phyloP scores from a whole-genome alignment of 805 yeast genomes.

The Ogataea glucozyma region DNA sequence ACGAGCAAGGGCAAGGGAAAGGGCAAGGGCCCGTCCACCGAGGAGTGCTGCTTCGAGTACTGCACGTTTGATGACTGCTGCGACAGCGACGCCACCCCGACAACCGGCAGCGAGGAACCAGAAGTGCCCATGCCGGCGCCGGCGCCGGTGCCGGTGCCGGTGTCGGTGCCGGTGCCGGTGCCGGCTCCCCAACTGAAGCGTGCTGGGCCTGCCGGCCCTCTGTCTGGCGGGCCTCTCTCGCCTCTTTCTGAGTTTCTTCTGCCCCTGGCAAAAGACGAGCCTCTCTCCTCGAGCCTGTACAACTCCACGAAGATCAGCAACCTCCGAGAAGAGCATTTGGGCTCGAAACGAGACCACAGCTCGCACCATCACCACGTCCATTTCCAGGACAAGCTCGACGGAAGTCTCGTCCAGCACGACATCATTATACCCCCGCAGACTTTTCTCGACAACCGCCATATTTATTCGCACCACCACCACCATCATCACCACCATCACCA shows the following conservation, averaged over 20 bases:
- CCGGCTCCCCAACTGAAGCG: not conserved
- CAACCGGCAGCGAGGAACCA: not conserved
- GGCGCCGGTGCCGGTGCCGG: no score
- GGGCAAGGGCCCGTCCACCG: no score
- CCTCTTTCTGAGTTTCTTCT: slow-evolving; percentile 3
- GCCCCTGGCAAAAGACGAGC: slow-evolving; percentile 5
- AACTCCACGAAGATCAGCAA: slow-evolving; percentile 9
- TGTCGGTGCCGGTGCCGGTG: no score
- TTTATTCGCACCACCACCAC: slow-evolving; percentile 17
- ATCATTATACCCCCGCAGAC: slow-evolving; percentile 28
- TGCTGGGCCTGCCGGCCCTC: not conserved
- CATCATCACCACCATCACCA: slow-evolving; percentile 18
- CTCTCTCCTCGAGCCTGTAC: slow-evolving; percentile 1
- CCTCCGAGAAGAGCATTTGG: slow-evolving; percentile 3
- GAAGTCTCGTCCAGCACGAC: slow-evolving; percentile 30
- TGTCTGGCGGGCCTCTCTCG: not conserved
- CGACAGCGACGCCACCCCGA: not conserved
- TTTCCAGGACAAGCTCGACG: slow-evolving; percentile 30
- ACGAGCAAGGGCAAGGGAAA: no score
- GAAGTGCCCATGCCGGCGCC: no score
- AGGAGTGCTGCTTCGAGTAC: slow-evolving; percentile 30
- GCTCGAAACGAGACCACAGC: not conserved
- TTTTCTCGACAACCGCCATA: slow-evolving; percentile 9
- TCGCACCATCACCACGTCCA: slow-evolving; percentile 35
- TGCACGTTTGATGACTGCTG: slow-evolving; percentile 28